Evolutionary conservation across 2,329 filamentous ascomycete species (phyloP), one percentile per base, ranked within the genome.

Genomic region (Chaetomium strumarium): DNA sequence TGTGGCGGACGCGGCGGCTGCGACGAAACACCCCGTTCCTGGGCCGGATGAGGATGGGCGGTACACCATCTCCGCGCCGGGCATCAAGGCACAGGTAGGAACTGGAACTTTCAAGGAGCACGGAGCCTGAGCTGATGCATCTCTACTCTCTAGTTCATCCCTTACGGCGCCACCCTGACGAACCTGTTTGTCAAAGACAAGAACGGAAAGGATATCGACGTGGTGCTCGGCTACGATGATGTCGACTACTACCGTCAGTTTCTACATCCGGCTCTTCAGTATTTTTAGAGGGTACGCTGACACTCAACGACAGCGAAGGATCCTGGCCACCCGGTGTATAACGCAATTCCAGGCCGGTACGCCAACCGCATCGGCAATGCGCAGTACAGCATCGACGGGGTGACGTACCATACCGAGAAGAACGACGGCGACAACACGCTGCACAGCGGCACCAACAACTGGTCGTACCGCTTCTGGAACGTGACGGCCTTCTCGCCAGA

Each of bases 141-240:
- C 4, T 13, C 13, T 10, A 16, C 13, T 37, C 14, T 37, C 12
- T 44, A 70, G 66, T 70, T 81, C 66, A 78, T 82, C 55, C 75
- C 78, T 1, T 82, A 84, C 62, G 81, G 80, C 51, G 82, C 81
- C 6, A 77, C 75, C 38, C 72, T 85, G 57, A 77, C 79, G 43
- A 84, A 84, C 63, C 71, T 85, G 19, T 84, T 79, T 65, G 76
- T 85, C 60, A 78, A 78, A 56, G 81, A 84, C 66, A 80, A 80
- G 60, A 72, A 80, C 50, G 81, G 81, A 51, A 69, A 79, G 17
- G 76, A 81, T 60, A 75, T 83, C 46, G 81, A 85, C 56, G 75
- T 85, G 34, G 80, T 85, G 1, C 72, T 85, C 10, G 82, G 82
- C 9, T 84, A 80, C 63, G 81, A 85, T 63, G 79, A 83, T 61